Percentiles rank a stretch among this genome's conserved stretches.
Evolutionary conservation across 306 rosid species (phyloP).

Genomic region (Dalbergia cultrata): DNA sequence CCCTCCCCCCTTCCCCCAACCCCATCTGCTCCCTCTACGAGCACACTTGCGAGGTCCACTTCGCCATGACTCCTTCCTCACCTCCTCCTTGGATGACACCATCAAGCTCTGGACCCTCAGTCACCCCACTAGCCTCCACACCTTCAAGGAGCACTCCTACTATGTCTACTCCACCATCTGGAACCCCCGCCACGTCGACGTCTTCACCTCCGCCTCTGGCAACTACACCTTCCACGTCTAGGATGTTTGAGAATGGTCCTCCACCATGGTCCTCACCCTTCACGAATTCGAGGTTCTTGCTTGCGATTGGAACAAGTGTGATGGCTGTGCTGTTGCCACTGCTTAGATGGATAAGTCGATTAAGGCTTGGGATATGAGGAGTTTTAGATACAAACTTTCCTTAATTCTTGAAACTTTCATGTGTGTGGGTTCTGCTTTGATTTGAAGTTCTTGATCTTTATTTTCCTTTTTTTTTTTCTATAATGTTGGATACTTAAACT

Average conservation of each 20-base stretch:
- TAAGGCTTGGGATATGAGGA: constrained; percentile 90
- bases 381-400: constrained; percentile 7
- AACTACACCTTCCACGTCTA: constrained; percentile 86
- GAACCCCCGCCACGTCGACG: constrained; percentile 93
- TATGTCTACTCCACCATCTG: constrained; percentile 89
- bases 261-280: constrained; percentile 84
- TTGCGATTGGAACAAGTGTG: constrained; percentile 94
- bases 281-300: constrained; percentile 78
- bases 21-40: constrained; percentile 92
- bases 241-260: constrained; percentile 88
- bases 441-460: no score
- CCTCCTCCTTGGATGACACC: constrained; percentile 93
- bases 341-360: constrained; percentile 87
- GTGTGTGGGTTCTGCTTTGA: no score
- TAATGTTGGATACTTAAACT: no score
- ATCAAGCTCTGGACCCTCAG: constrained; percentile 88
- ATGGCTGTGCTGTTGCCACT: constrained; percentile 77
- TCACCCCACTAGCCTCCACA: constrained; percentile 78
- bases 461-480: no score
- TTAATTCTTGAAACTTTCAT: no score
- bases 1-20: constrained; percentile 74
- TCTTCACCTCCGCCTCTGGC: constrained; percentile 94
- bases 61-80: constrained; percentile 88
- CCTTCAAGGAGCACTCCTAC: constrained; percentile 92
- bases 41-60: constrained; percentile 89